Evolutionary conservation across 2,329 filamentous ascomycete species (phyloP).

Genomic region (Grosmannia clavigera): DNA sequence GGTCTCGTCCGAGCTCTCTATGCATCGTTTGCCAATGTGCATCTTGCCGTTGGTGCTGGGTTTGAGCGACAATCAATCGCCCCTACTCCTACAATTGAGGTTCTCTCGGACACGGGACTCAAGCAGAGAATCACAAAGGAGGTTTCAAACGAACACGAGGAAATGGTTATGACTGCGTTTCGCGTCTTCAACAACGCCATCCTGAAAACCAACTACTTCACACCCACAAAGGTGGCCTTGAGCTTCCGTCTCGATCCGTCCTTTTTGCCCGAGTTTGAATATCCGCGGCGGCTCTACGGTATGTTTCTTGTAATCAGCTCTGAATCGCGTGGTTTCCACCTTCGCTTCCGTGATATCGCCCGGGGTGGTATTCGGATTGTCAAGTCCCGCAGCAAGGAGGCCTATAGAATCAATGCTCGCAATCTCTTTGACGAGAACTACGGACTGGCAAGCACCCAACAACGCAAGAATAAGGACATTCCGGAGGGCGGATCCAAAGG

Average conservation of each 20-base stretch:
- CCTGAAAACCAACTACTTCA: constrained; percentile 95
- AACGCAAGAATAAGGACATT: constrained; percentile 99
- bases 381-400: constrained; percentile 92
- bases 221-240: constrained; percentile 92
- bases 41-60: constrained; percentile 47
- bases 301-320: constrained; percentile 99
- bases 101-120: constrained; percentile 63
- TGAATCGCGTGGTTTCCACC: constrained; percentile 92
- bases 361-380: constrained; percentile 97
- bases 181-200: constrained; percentile 87
- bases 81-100: constrained; percentile 46
- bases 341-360: constrained; percentile 93
- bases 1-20: constrained; percentile 79
- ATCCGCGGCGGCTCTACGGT: constrained; percentile 84
- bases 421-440: constrained; percentile 99
- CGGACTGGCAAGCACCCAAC: constrained; percentile 92
- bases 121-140: constrained; percentile 67
- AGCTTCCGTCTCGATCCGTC: constrained; percentile 86
- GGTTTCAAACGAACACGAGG: constrained; percentile 86
- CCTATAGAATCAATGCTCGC: constrained; percentile 90
- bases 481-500: constrained; percentile 97
- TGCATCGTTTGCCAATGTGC: constrained; percentile 78
- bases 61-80: constrained; percentile 38
- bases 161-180: constrained; percentile 97
- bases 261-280: constrained; percentile 85